These are phyloP conservation scores for Sclerotinia borealis DNA, from an alignment of 2,329 filamentous ascomycete genomes.

Conservation along the genomic window DNA sequence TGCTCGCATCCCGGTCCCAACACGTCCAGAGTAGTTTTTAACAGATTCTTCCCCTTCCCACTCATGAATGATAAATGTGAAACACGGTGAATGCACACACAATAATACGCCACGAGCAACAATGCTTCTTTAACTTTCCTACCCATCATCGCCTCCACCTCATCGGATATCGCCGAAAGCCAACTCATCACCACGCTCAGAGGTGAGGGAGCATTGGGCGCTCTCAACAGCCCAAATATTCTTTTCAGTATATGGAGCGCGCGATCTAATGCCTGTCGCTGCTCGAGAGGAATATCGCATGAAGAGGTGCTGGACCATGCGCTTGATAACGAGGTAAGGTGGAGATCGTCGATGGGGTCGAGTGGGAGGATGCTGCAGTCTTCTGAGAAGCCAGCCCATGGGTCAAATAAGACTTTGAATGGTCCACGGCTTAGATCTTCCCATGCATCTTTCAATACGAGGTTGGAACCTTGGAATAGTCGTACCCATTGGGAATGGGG, in stretches of 20 bases:
- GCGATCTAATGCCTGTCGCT: constrained; percentile 15
- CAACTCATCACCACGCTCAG: constrained; percentile 32
- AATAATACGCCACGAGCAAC: constrained; percentile 35
- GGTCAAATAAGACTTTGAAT: constrained; percentile 21
- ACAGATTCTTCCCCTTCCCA: constrained; percentile 36
- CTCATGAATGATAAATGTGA: constrained; percentile 39
- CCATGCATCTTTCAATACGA: constrained; percentile 22
- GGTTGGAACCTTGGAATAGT: constrained; percentile 30
- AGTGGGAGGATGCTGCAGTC: constrained; percentile 16
- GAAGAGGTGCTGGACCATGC: constrained; percentile 15
- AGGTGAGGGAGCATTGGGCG: constrained; percentile 22
- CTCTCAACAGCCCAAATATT: constrained; percentile 21
- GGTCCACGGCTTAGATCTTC: constrained; percentile 22
- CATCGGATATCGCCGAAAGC: constrained; percentile 34
- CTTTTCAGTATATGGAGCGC: constrained; percentile 15
- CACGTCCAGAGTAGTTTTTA: constrained; percentile 32
- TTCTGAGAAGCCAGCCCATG: constrained; percentile 20
- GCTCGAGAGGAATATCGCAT: background rate
- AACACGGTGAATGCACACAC: constrained; percentile 35
- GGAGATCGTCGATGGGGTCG: constrained; percentile 15
- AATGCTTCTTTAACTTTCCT: constrained; percentile 34
- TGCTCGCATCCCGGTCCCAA: constrained; percentile 23
- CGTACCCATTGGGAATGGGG: constrained; percentile 30
- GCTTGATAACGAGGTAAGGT: constrained; percentile 17
- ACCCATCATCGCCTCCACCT: constrained; percentile 31